Percentiles rank a stretch among this genome's conserved stretches.
These are phyloP conservation scores for Auxenochlorella pyrenoidosa DNA, from an alignment of 139 green algal species.

Conservation along the genomic window DNA sequence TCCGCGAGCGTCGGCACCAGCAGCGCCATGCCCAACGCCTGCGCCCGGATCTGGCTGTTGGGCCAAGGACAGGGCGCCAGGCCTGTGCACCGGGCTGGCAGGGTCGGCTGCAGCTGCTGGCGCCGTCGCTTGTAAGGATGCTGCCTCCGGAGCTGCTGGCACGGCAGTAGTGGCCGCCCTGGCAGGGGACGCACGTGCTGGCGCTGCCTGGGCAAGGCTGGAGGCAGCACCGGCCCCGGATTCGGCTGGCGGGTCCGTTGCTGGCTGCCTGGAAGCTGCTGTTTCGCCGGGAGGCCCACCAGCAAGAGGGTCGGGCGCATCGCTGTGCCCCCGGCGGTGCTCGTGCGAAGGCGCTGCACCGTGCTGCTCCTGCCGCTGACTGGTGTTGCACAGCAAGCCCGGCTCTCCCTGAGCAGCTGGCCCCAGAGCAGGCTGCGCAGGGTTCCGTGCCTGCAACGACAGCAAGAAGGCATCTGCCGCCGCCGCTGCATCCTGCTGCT, in stretches of 20 bases:
- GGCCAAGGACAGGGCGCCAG: background rate
- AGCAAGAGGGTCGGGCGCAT: background rate
- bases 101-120: background rate
- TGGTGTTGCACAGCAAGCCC: background rate
- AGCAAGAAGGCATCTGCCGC: conserved; percentile 15
- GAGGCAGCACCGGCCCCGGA: background rate
- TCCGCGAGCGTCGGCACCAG: background rate
- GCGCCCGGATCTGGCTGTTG: background rate
- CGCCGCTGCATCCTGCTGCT: background rate
- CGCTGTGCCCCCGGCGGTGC: background rate
- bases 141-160: background rate
- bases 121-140: background rate
- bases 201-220: background rate
- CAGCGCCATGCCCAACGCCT: background rate
- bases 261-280: background rate
- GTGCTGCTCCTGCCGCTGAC: background rate
- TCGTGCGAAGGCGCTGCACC: background rate
- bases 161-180: background rate
- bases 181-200: background rate
- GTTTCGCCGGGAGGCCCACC: no score
- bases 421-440: background rate
- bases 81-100: background rate
- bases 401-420: background rate
- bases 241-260: background rate
- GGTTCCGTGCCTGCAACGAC: background rate